Percentiles rank a stretch among this genome's conserved stretches.
Evolutionary conservation across 2,329 filamentous ascomycete species (phyloP).

Genomic region (Monilinia fructigena): DNA sequence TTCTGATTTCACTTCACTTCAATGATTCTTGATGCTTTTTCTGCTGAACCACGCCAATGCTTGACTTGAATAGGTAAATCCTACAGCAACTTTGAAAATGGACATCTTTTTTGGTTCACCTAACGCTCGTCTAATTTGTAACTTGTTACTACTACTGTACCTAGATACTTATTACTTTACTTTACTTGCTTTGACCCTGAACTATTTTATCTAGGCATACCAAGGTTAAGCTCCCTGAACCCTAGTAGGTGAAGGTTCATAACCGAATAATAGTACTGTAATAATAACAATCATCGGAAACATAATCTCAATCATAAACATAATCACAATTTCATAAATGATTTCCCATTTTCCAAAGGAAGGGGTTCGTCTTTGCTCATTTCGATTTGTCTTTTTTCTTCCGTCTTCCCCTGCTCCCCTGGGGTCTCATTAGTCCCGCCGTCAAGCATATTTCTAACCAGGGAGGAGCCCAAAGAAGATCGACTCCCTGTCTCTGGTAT

Average conservation of each 20-base stretch:
- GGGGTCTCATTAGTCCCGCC: slow-evolving; percentile 27
- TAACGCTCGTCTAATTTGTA: slow-evolving; percentile 15
- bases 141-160: background rate
- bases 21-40: background rate
- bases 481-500: slow-evolving; percentile 34
- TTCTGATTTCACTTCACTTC: background rate
- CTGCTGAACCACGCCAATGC: background rate
- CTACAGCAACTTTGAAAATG: background rate
- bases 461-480: slow-evolving; percentile 31
- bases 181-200: slow-evolving; percentile 21
- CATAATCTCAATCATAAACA: slow-evolving; percentile 12
- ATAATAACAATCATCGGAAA: slow-evolving; percentile 9
- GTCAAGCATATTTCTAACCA: slow-evolving; percentile 27
- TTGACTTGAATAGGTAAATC: background rate
- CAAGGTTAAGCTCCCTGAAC: slow-evolving; percentile 22
- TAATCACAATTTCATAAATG: slow-evolving; percentile 22
- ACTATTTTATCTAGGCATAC: background rate
- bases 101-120: slow-evolving; percentile 2
- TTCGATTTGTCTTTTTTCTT: slow-evolving; percentile 36
- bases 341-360: slow-evolving; percentile 17
- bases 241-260: slow-evolving; percentile 8
- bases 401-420: slow-evolving; percentile 35
- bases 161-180: background rate
- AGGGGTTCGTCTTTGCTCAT: slow-evolving; percentile 30
- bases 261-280: background rate